phyloP scores from a whole-genome alignment of 768 basidiomycete species.

The Lanmaoa rubissima region DNA sequence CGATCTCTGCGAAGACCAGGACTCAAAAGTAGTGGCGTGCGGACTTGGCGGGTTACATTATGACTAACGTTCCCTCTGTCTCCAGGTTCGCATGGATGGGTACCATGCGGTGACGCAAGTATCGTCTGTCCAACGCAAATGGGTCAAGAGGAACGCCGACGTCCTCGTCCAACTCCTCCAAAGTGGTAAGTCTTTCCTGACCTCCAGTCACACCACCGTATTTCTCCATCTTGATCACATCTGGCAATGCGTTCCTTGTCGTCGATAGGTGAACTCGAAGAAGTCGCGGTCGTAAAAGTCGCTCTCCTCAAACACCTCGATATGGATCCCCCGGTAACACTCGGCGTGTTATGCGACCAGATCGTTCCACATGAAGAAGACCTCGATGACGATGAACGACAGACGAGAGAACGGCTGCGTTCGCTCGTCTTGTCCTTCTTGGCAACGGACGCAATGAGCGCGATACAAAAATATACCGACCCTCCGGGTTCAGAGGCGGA shows the following conservation, averaged over 20 bases:
- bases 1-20: conserved; percentile 73
- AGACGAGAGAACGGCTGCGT: conserved; percentile 55
- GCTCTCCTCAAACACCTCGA: conserved; percentile 62
- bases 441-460: conserved; percentile 46
- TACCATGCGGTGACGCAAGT: conserved; percentile 58
- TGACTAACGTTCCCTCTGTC: neutral
- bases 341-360: conserved; percentile 71
- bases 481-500: conserved; percentile 46
- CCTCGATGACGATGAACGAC: conserved; percentile 56
- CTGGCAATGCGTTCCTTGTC: conserved; percentile 11
- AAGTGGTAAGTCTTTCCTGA: conserved; percentile 50
- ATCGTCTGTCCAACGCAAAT: conserved; percentile 48
- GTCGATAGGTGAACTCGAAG: conserved; percentile 60
- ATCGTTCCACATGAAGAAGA: conserved; percentile 49
- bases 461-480: conserved; percentile 44
- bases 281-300: conserved; percentile 58
- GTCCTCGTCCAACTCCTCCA: conserved; percentile 74
- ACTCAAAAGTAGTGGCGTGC: conserved; percentile 40
- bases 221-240: conserved; percentile 20
- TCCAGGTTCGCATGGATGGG: conserved; percentile 66
- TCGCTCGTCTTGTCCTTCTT: conserved; percentile 61
- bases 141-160: conserved; percentile 70
- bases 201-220: neutral
- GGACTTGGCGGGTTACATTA: conserved; percentile 5
- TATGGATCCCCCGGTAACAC: conserved; percentile 56